Evolutionary conservation across 495 filamentous ascomycete species (phyloP), one percentile per base, ranked within the genome.

Genomic region (Pseudotulostoma volvatum): DNA sequence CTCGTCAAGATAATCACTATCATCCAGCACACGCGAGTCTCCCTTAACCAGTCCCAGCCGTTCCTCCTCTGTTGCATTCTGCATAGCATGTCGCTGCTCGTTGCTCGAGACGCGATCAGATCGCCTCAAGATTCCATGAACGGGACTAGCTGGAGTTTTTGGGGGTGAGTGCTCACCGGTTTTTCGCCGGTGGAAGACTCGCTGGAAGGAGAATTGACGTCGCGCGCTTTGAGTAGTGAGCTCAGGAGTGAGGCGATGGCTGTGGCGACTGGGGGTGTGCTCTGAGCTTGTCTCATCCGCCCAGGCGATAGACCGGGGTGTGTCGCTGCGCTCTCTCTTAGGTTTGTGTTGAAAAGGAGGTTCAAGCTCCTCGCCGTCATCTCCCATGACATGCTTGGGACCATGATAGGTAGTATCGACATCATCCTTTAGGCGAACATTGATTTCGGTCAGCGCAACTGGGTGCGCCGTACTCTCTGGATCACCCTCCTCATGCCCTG

Each of bases 171-270:
- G n/a, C 36, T 53, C 50, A 42, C 55, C 48, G 11, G 50, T 32
- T 46, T 55, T 58, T 48, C 60, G 50, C 51, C 65, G 49, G 42
- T 65, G 61, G 56, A 94, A 84, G 35, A 90, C 73, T 43, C 76
- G 79, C 48, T 87, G 78, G 67, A 96, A 96, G 18, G 79, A 86
- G 61, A 95, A 96, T 53, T 95, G 85, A 25, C 90, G 76, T 47
- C 56, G 60, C n/a, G 65, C 63, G 33, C 54, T 66, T 59, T 64
- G 74, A 28, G 23, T 28, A 36, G 20, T n/a, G 9, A 35, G 32
- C 3, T 42, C 39, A 0, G 42, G 38, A 1, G 38, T 32, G 18
- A 42, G 38, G 18, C 17, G 45, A 17, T 14, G 54, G 45, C 9
- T 30, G 18, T 17, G 48, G 46, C 1, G 47, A 44, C 9, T 46